These are phyloP conservation scores for Scedosporium boydii DNA, from an alignment of 2,329 filamentous ascomycete species.

Conservation along the genomic window DNA sequence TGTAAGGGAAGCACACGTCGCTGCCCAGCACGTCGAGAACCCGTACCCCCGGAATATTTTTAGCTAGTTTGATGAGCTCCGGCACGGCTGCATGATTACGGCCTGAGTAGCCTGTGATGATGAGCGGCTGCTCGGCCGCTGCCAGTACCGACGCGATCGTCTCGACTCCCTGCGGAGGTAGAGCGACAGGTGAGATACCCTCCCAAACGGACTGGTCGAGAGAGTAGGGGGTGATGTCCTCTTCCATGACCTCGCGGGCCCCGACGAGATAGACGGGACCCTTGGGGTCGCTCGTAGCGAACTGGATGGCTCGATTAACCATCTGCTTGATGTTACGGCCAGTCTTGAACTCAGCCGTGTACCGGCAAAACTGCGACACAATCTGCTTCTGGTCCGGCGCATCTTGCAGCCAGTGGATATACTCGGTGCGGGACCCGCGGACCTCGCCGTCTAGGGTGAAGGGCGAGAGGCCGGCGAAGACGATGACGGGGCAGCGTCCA, in stretches of 20 bases:
- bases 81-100: constrained; percentile 54
- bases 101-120: constrained; percentile 64
- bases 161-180: constrained; percentile 41
- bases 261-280: constrained; percentile 75
- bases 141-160: constrained; percentile 55
- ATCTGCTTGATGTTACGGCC: constrained; percentile 83
- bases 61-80: constrained; percentile 56
- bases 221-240: constrained; percentile 64
- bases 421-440: constrained; percentile 68
- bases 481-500: constrained; percentile 63
- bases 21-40: constrained; percentile 70
- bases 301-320: constrained; percentile 75
- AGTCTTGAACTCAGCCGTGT: constrained; percentile 72
- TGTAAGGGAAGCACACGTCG: constrained; percentile 71
- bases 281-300: constrained; percentile 65
- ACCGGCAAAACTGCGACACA: constrained; percentile 76
- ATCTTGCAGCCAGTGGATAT: constrained; percentile 82
- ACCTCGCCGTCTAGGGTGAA: constrained; percentile 71
- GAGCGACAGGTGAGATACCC: constrained; percentile 55
- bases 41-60: constrained; percentile 57
- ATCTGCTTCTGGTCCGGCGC: constrained; percentile 76
- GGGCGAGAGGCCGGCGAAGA: constrained; percentile 70
- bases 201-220: constrained; percentile 63
- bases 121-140: constrained; percentile 53
- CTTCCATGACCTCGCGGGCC: constrained; percentile 75